These are phyloP conservation scores for Schrenkiella parvula DNA, from an alignment of 345 rosid genomes.

Conservation along the genomic window DNA sequence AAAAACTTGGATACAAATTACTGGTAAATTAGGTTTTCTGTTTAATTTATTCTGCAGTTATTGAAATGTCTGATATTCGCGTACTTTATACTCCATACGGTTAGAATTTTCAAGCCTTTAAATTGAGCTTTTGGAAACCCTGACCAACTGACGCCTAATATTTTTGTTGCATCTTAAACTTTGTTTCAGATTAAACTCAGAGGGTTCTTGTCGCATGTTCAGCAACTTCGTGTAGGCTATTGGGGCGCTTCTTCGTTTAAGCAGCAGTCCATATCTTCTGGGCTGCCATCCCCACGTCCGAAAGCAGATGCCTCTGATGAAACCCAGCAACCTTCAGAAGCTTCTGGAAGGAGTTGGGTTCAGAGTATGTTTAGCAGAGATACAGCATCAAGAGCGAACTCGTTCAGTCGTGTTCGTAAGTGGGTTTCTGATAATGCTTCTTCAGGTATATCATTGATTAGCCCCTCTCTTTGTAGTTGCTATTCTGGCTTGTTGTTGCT, in stretches of 20 bases:
- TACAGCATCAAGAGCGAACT: conserved; percentile 61
- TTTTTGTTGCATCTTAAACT: conserved; percentile 12
- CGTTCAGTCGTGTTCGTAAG: conserved; percentile 73
- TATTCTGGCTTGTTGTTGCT: conserved; percentile 2
- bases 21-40: conserved; percentile 50
- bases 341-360: conserved; percentile 99
- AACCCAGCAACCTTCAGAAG: conserved; percentile 84
- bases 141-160: neutral
- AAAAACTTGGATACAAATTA: conserved; percentile 79
- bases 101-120: conserved; percentile 1
- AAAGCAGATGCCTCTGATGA: conserved; percentile 64
- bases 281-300: conserved; percentile 80
- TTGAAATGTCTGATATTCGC: neutral
- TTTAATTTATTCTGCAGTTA: conserved; percentile 11
- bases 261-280: conserved; percentile 56
- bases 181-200: conserved; percentile 79
- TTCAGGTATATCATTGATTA: conserved; percentile 46
- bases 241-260: conserved; percentile 88
- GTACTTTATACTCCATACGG: neutral
- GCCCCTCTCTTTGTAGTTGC: conserved; percentile 13
- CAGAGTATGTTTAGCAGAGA: conserved; percentile 99
- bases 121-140: neutral
- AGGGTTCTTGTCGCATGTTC: conserved; percentile 91
- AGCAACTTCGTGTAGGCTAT: conserved; percentile 84
- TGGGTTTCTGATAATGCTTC: conserved; percentile 76